A percentile compares a stretch with the other conserved stretches of the same genome.
phyloP scores from a whole-genome alignment of 495 filamentous ascomycete genomes.

The Parmelia sp. region DNA sequence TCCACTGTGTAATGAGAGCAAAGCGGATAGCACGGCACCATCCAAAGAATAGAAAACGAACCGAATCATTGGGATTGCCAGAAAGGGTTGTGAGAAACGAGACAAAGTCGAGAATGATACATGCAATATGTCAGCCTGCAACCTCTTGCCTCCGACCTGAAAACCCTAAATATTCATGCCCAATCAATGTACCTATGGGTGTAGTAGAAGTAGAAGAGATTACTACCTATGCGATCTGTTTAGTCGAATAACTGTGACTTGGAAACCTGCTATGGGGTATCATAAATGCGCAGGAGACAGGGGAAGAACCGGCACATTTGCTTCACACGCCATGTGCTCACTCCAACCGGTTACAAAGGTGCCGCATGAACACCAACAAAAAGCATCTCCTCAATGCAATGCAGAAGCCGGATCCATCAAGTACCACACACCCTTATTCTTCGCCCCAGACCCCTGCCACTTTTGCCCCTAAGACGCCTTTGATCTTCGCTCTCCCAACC shows the following conservation, averaged over 20 bases:
- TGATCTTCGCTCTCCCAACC: slow-evolving; percentile 63
- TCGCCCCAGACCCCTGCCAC: slow-evolving; percentile 69
- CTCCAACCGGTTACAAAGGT: background rate
- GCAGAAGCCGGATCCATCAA: background rate
- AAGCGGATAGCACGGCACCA: background rate
- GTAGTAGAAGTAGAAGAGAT: background rate
- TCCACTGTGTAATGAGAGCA: background rate
- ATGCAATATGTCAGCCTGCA: too few species aligned
- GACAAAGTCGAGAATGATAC: background rate
- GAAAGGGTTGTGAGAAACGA: background rate
- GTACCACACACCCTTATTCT: background rate
- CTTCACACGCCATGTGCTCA: background rate
- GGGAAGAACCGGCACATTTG: background rate
- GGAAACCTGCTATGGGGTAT: background rate
- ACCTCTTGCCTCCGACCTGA: too few species aligned
- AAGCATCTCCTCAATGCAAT: background rate
- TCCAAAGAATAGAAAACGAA: background rate
- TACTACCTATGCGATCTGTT: background rate
- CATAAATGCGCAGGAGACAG: background rate
- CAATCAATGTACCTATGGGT: background rate
- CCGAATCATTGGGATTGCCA: background rate
- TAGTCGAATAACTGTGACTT: background rate
- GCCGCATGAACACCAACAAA: background rate
- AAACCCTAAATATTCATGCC: too few species aligned
- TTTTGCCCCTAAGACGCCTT: slow-evolving; percentile 56